Base-by-base conservation (phyloP, 1,284 basidiomycete genomes). In the Melampsora larici-populina region DNA sequence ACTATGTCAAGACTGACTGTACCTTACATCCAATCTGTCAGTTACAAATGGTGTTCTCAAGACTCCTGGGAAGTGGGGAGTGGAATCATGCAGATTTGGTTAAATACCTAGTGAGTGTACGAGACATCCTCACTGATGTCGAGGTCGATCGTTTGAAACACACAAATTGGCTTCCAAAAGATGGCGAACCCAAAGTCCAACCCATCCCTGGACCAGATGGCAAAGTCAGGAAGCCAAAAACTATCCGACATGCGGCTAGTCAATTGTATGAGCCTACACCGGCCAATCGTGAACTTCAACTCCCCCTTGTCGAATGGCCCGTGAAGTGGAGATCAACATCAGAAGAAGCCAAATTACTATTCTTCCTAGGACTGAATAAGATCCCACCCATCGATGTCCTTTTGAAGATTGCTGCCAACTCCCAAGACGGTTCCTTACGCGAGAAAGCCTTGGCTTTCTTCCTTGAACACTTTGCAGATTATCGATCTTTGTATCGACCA, bases 291-390 rank as follows among this genome's bases (percentile, higher is more conserved):
- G 86, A 89, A 66, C 86, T 98, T 1, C 88, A 88, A 9, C 85
- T 99, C 11, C 93, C 94, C 0, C 83, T 96, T 0, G 86, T 99
- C 55, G 93, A 93, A 81, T 99, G 95, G 95, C 90, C 91, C 0
- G 84, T 85, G 8, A 93, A 91, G 82, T 97, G 94, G 94, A 87
- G 88, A 73, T 84, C 87, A 2, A 88, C 87, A 26, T 92, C 92
- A 0, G 92, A 93, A 36, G 94, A 97, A 89, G 96, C 94, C 0
- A 93, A 91, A 82, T 89, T 98, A 80, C 85, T 97, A 31, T 91
- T 89, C 83, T 86, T 88, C 7, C 86, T 99, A 18, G 96, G 95
- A 2, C 85, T 99, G 24, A 87, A 87, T 63, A 88, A 89, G 5
- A 87, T 87, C 79, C 94, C 95, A 0, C 89, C 91, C 0, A 83